A percentile compares a stretch with the other conserved stretches of the same genome.
These are phyloP conservation scores for Camelina neglecta DNA, from an alignment of 345 rosid genomes.

Conservation along the genomic window DNA sequence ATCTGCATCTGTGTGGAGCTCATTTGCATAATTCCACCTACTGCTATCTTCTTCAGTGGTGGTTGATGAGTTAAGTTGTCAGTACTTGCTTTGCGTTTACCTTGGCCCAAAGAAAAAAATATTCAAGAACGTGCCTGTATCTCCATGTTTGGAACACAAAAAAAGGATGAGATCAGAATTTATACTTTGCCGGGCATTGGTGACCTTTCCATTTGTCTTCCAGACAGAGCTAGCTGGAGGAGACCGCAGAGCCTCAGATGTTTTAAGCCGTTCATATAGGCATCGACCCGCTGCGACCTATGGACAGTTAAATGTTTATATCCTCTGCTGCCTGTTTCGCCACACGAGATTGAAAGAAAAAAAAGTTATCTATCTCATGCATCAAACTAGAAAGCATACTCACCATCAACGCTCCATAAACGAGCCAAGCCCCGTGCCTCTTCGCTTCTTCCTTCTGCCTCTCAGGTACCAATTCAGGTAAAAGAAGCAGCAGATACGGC, in stretches of 20 bases:
- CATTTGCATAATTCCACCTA: conserved; percentile 57
- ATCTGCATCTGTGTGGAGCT: conserved; percentile 62
- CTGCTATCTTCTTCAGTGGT: conserved; percentile 64
- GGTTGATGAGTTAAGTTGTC: conserved; percentile 72
- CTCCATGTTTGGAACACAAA: conserved; percentile 1
- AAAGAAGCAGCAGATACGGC: conserved; percentile 71
- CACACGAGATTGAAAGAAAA: conserved; percentile 17
- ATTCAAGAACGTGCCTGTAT: not conserved
- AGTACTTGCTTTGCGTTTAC: conserved; percentile 75
- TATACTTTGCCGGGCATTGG: conserved; percentile 53
- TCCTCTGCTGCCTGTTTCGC: conserved; percentile 25
- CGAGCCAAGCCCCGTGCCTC: conserved; percentile 82
- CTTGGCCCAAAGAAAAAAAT: conserved; percentile 45
- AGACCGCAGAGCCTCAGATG: conserved; percentile 52
- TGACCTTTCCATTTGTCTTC: conserved; percentile 57
- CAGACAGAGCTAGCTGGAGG: conserved; percentile 56
- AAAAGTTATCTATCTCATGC: not conserved
- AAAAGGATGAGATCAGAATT: conserved; percentile 25
- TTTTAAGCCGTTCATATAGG: conserved; percentile 69
- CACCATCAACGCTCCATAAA: conserved; percentile 81
- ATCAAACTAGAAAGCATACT: conserved; percentile 35
- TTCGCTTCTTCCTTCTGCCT: conserved; percentile 65
- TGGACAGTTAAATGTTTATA: conserved; percentile 26
- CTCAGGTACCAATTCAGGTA: conserved; percentile 71
- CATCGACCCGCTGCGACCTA: conserved; percentile 85